A percentile compares a stretch with the other conserved stretches of the same genome.
phyloP scores from a whole-genome alignment of 768 basidiomycete species.

The Hygrophoropsis aurantiaca region DNA sequence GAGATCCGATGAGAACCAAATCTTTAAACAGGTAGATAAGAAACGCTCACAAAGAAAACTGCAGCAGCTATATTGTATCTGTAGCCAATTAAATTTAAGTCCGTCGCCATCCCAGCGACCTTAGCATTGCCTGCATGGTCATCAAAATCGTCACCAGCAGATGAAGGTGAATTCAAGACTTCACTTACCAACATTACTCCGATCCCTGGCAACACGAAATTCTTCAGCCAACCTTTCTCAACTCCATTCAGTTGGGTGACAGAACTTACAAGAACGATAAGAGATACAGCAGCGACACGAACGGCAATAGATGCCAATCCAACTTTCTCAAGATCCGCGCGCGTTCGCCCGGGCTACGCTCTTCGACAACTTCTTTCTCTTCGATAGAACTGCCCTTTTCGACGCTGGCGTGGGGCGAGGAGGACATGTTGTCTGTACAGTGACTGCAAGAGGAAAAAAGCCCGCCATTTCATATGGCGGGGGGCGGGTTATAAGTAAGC shows the following conservation, averaged over 20 bases:
- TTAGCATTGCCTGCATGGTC: slow-evolving; percentile 37
- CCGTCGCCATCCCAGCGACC: slow-evolving; percentile 44
- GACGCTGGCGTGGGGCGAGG: slow-evolving; percentile 10
- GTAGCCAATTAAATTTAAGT: slow-evolving; percentile 34
- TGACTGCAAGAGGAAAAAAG: not conserved
- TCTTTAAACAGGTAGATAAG: not conserved
- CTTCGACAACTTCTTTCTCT: slow-evolving; percentile 12
- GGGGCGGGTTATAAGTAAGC: too few species aligned
- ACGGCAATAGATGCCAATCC: slow-evolving; percentile 43
- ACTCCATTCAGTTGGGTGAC: not conserved
- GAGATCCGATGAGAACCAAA: not conserved
- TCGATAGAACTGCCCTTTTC: slow-evolving; percentile 6
- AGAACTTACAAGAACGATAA: slow-evolving; percentile 45
- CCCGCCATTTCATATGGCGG: too few species aligned
- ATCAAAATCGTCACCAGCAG: not conserved
- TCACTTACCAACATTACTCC: slow-evolving; percentile 43
- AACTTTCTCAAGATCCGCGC: slow-evolving; percentile 38
- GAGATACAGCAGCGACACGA: slow-evolving; percentile 44
- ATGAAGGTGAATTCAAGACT: not conserved
- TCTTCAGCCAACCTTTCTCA: not conserved
- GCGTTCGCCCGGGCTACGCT: slow-evolving; percentile 18
- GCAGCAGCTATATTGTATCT: slow-evolving; percentile 38
- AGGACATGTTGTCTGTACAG: slow-evolving; percentile 11
- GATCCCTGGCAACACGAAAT: slow-evolving; percentile 30
- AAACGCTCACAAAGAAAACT: slow-evolving; percentile 34